These are phyloP conservation scores for Mycena citricolor DNA, from an alignment of 1,284 basidiomycete genomes.

Conservation along the genomic window DNA sequence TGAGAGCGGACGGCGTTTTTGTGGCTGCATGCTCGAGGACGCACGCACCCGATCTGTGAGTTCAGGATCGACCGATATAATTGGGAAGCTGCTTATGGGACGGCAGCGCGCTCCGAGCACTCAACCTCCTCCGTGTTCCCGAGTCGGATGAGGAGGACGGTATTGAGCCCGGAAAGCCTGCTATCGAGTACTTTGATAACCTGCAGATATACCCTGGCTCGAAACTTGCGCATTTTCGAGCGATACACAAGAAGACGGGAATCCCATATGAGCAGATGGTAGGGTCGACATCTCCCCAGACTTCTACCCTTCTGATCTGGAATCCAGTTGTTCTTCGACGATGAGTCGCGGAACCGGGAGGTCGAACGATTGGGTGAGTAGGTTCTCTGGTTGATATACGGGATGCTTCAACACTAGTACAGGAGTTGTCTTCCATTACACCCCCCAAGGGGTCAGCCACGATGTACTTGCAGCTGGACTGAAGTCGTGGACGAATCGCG, in stretches of 20 bases:
- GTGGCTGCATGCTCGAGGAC: constrained; percentile 82
- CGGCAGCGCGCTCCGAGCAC: constrained; percentile 71
- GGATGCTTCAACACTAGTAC: constrained; percentile 1
- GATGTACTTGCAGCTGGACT: constrained; percentile 62
- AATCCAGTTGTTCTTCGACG: constrained; percentile 80
- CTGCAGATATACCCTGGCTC: constrained; percentile 88
- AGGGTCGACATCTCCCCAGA: constrained; percentile 20
- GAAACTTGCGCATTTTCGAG: constrained; percentile 79
- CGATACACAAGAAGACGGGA: constrained; percentile 73
- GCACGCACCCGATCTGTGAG: constrained; percentile 66
- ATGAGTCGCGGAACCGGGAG: constrained; percentile 75
- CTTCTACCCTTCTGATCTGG: constrained; percentile 5
- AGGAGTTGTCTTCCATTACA: constrained; percentile 74
- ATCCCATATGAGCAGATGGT: constrained; percentile 87
- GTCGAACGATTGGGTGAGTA: constrained; percentile 68
- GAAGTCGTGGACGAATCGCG: constrained; percentile 63
- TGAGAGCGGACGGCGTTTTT: constrained; percentile 53
- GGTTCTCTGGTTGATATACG: background rate
- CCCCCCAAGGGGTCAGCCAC: constrained; percentile 52
- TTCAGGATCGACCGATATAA: constrained; percentile 19
- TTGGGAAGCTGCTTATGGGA: background rate
- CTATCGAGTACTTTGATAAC: constrained; percentile 75
- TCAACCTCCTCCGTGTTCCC: constrained; percentile 68
- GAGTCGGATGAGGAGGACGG: constrained; percentile 40
- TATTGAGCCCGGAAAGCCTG: constrained; percentile 42